Base-by-base conservation (phyloP, 208 protist genomes). In the Leptomonas pyrrhocoris region DNA sequence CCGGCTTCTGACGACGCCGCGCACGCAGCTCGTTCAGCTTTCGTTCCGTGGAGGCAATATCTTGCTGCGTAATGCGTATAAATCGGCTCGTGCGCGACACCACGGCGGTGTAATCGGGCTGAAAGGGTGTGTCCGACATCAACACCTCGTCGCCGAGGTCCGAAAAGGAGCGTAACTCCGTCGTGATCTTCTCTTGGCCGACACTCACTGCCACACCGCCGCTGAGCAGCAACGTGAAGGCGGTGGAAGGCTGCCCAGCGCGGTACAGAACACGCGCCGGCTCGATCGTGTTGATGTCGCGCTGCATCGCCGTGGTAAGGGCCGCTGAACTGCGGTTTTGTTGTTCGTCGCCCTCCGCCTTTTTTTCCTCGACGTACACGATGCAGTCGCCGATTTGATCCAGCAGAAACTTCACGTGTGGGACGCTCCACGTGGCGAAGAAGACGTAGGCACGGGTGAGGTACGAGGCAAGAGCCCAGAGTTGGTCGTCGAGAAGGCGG, bases 201-300 rank as follows among this genome's bases (percentile, higher is more conserved):
- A 88, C 28, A 9, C 48, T 40, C n/a, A 93, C 46, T 12, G 59
- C 67, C 34, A 91, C 58, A 9, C 80, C 83, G 42, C 89, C 89
- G 61, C 86, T 85, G 16, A 94, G 72, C 9, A 94, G n/a, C 18
- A 93, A 64, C 23, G 86, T 94, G 59, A 91, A 93, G 19, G 67
- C 55, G 45, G 57, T 66, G 34, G 75, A 74, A 1, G 67, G 60
- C 43, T 77, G 43, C 0, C 81, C 83, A 8, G 68, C 53, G n/a
- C 40, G 46, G 53, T 93, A 94, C 25, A 94, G 73, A 12, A 81
- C 67, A 5, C 73, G 64, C 2, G 61, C 50, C 8, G 60, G 62
- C 16, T 61, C 73, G 18, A 53, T 51, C 15, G 51, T 66, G 40
- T 5, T 18, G 1, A 53, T 16, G 61, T 72, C 67, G 28, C 34